Conservation (phyloP, 148 eudicot genomes). For the Gaultheria prostrata region DNA sequence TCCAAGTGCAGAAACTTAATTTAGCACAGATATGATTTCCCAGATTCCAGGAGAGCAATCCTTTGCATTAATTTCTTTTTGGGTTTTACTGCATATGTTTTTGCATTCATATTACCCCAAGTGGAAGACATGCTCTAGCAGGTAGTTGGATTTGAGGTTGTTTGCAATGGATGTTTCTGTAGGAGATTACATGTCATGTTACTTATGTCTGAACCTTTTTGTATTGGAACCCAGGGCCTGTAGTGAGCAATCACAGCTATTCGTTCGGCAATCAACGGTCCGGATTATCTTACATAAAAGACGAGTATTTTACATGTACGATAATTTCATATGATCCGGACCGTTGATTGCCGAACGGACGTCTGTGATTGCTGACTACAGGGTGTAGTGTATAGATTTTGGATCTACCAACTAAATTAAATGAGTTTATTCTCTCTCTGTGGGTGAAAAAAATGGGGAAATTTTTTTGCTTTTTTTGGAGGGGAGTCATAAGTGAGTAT, state of each 20-base stretch:
- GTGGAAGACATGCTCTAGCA: conserved; percentile 11
- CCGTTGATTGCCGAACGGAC: no score
- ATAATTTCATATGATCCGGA: no score
- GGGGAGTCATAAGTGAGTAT: not conserved
- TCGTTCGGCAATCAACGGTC: no score
- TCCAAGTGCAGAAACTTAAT: not conserved
- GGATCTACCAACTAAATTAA: not conserved
- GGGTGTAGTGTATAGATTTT: not conserved
- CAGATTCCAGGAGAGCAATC: conserved; percentile 6
- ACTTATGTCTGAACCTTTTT: not conserved
- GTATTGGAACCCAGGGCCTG: not conserved
- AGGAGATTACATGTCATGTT: not conserved
- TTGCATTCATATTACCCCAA: not conserved
- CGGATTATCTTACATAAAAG: no score
- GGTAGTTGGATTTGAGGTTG: not conserved
- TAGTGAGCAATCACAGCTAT: no score
- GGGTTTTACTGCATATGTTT: not conserved
- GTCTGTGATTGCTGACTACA: no score
- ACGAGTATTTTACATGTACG: no score
- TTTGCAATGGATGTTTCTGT: not conserved
- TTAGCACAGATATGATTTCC: not conserved
- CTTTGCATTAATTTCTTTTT: not conserved
- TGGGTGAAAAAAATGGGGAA: not conserved
- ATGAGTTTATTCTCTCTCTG: not conserved
- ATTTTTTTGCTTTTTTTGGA: no score